Evolutionary conservation across 257 asterid genomes (phyloP), one percentile per base, ranked within the genome.

Genomic region (Fraxinus anomala): DNA sequence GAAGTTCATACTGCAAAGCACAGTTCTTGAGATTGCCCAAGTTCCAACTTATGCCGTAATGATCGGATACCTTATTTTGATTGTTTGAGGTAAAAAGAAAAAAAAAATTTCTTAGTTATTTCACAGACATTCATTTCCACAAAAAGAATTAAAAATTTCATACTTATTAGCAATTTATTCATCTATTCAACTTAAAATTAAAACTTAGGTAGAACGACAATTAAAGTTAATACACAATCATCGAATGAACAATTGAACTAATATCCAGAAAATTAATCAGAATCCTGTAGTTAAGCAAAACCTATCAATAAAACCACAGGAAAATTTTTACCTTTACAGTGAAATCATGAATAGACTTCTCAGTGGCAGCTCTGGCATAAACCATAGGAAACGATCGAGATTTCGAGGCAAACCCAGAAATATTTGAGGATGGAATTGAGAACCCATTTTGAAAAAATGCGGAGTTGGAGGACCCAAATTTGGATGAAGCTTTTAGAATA

Each of bases 361-460:
- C 98, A 0, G 96, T 89, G 79, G 99, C 98, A 82, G 98, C 96
- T 86, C 91, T 87, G 36, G 99, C 96, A 66, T 44, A 70, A 56
- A 92, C 79, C 61, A 90, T 78, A 26, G 88, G 77, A 19, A 88
- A 86, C 73, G 85, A 79, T 77, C 87, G 89, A 73, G 97, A 73
- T 71, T 84, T 94, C 1, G 82, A 26, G 19, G 87, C 31, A 82
- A 82, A 67, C 80, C 89, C 89, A 73, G 81, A 76, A 5, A 86
- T 47, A 77, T 80, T 86, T 49, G 87, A 77, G 65, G 88, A 74
- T 31, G 84, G 84, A 78, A 77, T 69, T 80, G 91, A 79, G 49
- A 91, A 82, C 28, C 94, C 92, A 79, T 87, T 80, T 72, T 88
- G 89, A 51, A 83, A 81, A 80, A 90, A 16, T n/a, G 85, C 47